Evolutionary conservation across 2,329 filamentous ascomycete genomes (phyloP).

Genomic region (Paecilomyces niveus): DNA sequence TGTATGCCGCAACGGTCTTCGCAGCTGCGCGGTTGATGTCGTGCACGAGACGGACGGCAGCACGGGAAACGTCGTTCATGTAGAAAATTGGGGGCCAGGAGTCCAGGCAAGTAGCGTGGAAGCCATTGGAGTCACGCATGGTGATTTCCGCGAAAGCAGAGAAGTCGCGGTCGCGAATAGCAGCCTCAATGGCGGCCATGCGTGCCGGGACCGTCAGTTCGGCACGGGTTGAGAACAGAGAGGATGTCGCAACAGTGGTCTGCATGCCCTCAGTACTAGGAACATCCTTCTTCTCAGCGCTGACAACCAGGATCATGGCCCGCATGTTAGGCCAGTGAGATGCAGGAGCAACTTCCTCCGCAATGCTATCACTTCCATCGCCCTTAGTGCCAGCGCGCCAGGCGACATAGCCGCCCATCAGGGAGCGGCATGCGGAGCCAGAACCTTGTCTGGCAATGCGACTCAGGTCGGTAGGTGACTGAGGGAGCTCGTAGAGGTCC

Average conservation of each 20-base stretch:
- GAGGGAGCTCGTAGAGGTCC: conserved; percentile 78
- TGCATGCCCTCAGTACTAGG: conserved; percentile 94
- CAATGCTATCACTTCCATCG: conserved; percentile 81
- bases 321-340: conserved; percentile 95
- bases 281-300: conserved; percentile 91
- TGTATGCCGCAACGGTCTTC: conserved; percentile 81
- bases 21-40: conserved; percentile 76
- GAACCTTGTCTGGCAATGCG: conserved; percentile 89
- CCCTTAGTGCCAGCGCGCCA: conserved; percentile 73
- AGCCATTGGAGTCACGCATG: conserved; percentile 95
- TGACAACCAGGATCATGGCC: conserved; percentile 83
- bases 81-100: conserved; percentile 98
- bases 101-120: conserved; percentile 91
- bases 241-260: conserved; percentile 83
- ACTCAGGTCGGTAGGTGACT: conserved; percentile 74
- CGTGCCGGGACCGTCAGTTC: conserved; percentile 69
- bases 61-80: conserved; percentile 86
- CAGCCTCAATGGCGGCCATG: conserved; percentile 79
- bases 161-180: conserved; percentile 74
- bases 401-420: conserved; percentile 93
- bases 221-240: conserved; percentile 75
- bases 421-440: conserved; percentile 83
- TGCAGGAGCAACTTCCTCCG: conserved; percentile 79
- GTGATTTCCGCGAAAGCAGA: conserved; percentile 79
- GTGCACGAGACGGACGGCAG: conserved; percentile 83